Percentiles rank a stretch among this genome's conserved stretches.
phyloP scores from a whole-genome alignment of 129 eudicot genomes.

The Pulicaria dysenterica region DNA sequence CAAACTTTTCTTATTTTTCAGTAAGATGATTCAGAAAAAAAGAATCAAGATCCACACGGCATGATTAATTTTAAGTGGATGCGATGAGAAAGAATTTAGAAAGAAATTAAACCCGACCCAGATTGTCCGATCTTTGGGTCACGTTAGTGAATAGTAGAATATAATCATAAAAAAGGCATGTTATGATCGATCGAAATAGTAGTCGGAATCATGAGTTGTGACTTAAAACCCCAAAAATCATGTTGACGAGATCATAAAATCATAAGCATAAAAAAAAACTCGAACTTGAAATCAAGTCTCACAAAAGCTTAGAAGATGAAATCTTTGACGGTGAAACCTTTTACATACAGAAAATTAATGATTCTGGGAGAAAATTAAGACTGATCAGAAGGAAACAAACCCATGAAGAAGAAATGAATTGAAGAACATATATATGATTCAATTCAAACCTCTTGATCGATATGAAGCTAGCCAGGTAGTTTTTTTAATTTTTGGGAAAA shows the following conservation, averaged over 20 bases:
- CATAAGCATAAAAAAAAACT: conserved; percentile 33
- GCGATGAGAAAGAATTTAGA: conserved; percentile 14
- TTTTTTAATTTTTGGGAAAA: background rate
- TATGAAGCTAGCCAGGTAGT: background rate
- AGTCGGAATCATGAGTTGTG: no score
- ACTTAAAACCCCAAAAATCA: conserved; percentile 5
- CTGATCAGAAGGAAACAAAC: conserved; percentile 13
- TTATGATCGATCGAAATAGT: conserved; percentile 30
- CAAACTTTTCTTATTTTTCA: background rate
- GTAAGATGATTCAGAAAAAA: background rate
- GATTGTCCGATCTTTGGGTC: conserved; percentile 31
- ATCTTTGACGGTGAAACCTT: conserved; percentile 16
- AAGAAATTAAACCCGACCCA: conserved; percentile 26
- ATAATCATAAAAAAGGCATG: conserved; percentile 6
- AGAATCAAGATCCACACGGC: conserved; percentile 1
- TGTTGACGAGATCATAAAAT: conserved; percentile 35
- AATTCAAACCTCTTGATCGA: background rate
- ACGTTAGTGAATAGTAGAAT: conserved; percentile 40
- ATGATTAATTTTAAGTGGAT: conserved; percentile 6
- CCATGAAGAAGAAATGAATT: background rate
- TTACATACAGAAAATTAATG: background rate
- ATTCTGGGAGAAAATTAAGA: no score
- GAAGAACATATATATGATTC: background rate
- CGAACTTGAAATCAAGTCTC: conserved; percentile 13
- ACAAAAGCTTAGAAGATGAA: background rate